Conservation (phyloP, 208 protist genomes). For the Leishmania amazonensis region DNA sequence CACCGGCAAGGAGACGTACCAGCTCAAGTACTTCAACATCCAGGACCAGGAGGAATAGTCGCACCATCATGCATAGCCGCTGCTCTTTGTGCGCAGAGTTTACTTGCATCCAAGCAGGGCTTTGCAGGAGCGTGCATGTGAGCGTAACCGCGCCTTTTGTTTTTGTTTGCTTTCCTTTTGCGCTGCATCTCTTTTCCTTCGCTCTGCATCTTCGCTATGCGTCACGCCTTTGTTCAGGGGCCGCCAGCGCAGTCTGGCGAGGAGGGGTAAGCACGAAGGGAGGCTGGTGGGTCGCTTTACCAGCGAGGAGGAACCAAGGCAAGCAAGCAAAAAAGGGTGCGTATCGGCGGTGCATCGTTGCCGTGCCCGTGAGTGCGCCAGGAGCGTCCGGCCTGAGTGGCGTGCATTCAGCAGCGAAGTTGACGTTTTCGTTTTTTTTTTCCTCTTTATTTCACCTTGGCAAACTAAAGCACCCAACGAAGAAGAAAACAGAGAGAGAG, state of each 20-base stretch:
- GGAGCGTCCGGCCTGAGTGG: too few relatives aligned
- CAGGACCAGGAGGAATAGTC: conserved; percentile 91
- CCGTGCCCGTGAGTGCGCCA: not conserved
- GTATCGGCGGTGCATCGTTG: not conserved
- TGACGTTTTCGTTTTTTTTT: not conserved
- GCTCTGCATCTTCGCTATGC: not conserved
- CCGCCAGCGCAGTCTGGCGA: not conserved
- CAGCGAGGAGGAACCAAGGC: not conserved
- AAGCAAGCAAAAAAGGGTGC: not conserved
- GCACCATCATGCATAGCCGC: not conserved
- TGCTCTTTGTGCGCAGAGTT: not conserved
- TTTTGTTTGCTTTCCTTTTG: not conserved
- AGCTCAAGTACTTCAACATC: conserved; percentile 99
- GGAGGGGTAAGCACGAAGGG: not conserved
- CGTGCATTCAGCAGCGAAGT: not conserved
- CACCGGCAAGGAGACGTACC: conserved; percentile 95
- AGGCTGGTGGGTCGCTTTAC: not conserved
- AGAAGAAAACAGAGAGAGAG: not conserved
- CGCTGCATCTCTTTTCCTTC: not conserved
- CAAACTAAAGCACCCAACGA: not conserved
- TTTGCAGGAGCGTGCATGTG: not conserved
- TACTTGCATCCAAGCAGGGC: not conserved
- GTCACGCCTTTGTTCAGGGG: not conserved
- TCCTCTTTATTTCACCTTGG: not conserved
- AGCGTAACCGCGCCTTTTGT: not conserved